A percentile compares a stretch with the other conserved stretches of the same genome.
Evolutionary conservation across 495 filamentous ascomycete genomes (phyloP).

Genomic region (Neurospora sp.): DNA sequence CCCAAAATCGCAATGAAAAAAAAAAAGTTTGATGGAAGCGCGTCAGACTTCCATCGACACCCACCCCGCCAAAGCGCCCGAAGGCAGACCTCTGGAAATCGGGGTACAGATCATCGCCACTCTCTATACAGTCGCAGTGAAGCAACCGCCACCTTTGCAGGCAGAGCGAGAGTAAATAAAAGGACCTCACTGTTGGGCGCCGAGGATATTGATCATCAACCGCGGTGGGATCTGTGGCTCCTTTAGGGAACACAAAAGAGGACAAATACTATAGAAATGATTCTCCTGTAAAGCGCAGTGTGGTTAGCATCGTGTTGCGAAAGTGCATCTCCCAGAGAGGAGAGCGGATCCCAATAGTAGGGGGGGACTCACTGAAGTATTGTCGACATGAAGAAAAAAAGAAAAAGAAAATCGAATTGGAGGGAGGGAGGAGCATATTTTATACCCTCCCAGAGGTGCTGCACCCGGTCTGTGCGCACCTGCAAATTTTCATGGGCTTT

Average conservation of each 20-base stretch:
- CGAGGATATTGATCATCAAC: conserved; percentile 40
- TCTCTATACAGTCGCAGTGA: conserved; percentile 16
- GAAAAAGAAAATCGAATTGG: conserved; percentile 20
- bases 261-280: conserved; percentile 7
- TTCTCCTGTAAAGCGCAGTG: neutral
- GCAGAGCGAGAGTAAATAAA: conserved; percentile 13
- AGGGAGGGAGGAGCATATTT: conserved; percentile 8
- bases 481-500: conserved; percentile 25
- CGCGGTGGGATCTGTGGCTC: conserved; percentile 54
- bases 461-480: conserved; percentile 27
- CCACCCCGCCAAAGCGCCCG: conserved; percentile 47
- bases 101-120: conserved; percentile 57
- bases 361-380: conserved; percentile 45
- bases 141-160: conserved; percentile 4
- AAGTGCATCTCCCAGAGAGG: neutral
- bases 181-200: conserved; percentile 5
- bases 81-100: conserved; percentile 38
- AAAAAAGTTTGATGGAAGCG: neutral
- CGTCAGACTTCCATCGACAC: conserved; percentile 54
- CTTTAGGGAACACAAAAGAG: conserved; percentile 63
- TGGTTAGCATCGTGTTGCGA: neutral
- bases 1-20: conserved; percentile 2
- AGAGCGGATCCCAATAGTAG: conserved; percentile 16
- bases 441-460: conserved; percentile 21
- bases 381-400: conserved; percentile 48